Base-by-base conservation (phyloP, 306 rosid genomes). In the Acacia melanoxylon region DNA sequence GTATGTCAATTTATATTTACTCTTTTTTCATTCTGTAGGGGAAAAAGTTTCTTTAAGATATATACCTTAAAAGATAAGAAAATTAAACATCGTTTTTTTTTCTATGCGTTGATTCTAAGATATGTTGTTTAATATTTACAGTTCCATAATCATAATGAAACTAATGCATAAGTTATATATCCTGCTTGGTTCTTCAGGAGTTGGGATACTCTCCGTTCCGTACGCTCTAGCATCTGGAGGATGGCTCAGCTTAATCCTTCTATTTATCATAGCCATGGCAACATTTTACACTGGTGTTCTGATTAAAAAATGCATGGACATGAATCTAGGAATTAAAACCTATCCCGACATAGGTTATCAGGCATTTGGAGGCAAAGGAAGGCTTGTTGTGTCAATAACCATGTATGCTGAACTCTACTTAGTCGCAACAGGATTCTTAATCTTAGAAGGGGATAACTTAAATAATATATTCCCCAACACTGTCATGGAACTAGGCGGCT, bases 171-270 rank as follows among this genome's bases (percentile, higher is more conserved):
- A 63, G 40, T 29, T 25, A 10, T 61, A 25, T 73, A 24, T 37
- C 40, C 42, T 72, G 6, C 14, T 66, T 37, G 49, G 13, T 46
- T 74, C 79, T 82, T 2, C 88, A 95, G 98, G 99, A 86, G 91
- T 91, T 71, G 99, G 98, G 63, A 86, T 95, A 62, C 86, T 90
- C 1, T 95, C 97, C 9, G 83, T 93, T 85, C 98, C 98, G 19
- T 95, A 90, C 76, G 99, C 98, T 68, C 86, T 95, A 4, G 86
- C 99, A 62, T 78, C 92, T 5, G 97, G 98, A 62, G 99, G 98
- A 20, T 95, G 97, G 97, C 37, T 92, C 54, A 95, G 92, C 85
- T 75, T 95, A 73, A 69, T 65, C 48, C 90, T 92, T 59, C 86
- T 95, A 13, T 86, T 95, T 16, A 45, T 61, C 17, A 77, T 93